Evolutionary conservation across 2,329 filamentous ascomycete genomes (phyloP).

Genomic region (Cladosporium sp.): DNA sequence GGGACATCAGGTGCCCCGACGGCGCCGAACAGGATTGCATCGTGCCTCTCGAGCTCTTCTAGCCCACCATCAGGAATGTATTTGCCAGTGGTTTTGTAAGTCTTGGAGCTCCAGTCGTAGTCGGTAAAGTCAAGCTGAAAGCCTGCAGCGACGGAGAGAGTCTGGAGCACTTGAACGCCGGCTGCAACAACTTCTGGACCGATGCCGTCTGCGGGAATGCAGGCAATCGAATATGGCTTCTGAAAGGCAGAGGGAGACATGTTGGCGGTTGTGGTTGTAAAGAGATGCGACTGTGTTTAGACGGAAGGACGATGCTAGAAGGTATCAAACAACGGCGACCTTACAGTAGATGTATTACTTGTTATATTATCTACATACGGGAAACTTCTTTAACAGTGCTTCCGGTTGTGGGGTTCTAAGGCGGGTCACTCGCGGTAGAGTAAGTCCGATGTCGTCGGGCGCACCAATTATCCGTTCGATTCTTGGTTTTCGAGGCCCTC

Average conservation of each 20-base stretch:
- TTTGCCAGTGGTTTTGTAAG: slow-evolving; percentile 60
- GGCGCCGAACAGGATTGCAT: slow-evolving; percentile 65
- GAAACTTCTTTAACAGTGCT: too few relatives aligned
- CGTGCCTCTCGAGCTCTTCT: slow-evolving; percentile 53
- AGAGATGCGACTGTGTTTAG: too few relatives aligned
- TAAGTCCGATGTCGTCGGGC: too few relatives aligned
- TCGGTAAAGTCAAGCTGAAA: slow-evolving; percentile 59
- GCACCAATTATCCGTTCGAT: too few relatives aligned
- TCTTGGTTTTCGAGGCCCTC: too few relatives aligned
- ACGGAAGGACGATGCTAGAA: too few relatives aligned
- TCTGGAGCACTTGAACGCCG: slow-evolving; percentile 58
- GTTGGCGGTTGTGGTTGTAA: background rate
- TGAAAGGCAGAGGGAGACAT: slow-evolving; percentile 31
- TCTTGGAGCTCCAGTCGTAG: slow-evolving; percentile 64
- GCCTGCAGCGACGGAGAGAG: slow-evolving; percentile 42
- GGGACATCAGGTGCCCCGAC: slow-evolving; percentile 54
- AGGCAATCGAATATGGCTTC: slow-evolving; percentile 49
- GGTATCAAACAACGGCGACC: too few relatives aligned
- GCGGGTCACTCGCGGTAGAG: too few relatives aligned
- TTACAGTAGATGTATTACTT: too few relatives aligned
- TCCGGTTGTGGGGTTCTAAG: too few relatives aligned
- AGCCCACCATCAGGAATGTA: slow-evolving; percentile 61
- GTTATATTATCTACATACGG: too few relatives aligned
- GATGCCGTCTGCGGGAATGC: slow-evolving; percentile 66
- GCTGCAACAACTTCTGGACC: slow-evolving; percentile 64